phyloP scores from a whole-genome alignment of 2,329 filamentous ascomycete species.

The Calonectria fujianensis region DNA sequence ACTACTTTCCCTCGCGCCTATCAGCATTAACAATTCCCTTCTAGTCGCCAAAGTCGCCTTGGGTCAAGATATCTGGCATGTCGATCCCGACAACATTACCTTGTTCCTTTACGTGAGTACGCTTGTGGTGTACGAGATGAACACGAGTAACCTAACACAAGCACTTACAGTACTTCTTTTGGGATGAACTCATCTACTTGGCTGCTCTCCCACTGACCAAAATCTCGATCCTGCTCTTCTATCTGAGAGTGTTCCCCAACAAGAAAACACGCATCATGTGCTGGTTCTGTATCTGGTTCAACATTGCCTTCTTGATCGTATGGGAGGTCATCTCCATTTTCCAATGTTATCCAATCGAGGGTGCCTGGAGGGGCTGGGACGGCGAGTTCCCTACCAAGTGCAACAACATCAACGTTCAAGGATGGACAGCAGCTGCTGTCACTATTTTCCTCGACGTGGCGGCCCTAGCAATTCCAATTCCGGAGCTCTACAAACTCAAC shows the following conservation, averaged over 20 bases:
- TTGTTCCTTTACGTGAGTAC: conserved; percentile 36
- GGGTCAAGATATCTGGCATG: conserved; percentile 38
- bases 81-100: conserved; percentile 33
- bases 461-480: conserved; percentile 67
- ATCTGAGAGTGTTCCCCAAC: conserved; percentile 35
- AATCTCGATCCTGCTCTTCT: conserved; percentile 40
- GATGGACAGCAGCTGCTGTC: conserved; percentile 69
- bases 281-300: conserved; percentile 46
- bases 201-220: conserved; percentile 35
- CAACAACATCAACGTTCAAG: conserved; percentile 67
- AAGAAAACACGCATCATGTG: conserved; percentile 15
- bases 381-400: conserved; percentile 65
- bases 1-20: no score
- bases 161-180: conserved; percentile 27
- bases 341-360: conserved; percentile 68
- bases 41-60: conserved; percentile 14
- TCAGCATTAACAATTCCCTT: background rate
- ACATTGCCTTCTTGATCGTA: conserved; percentile 44
- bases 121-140: background rate
- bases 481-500: conserved; percentile 60
- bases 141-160: background rate
- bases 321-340: conserved; percentile 63
- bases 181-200: conserved; percentile 37
- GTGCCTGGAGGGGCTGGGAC: conserved; percentile 71
- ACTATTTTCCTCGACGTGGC: conserved; percentile 69